Percentiles rank a stretch among this genome's conserved stretches.
Evolutionary conservation across 345 rosid genomes (phyloP).

Genomic region (Odontarrhena argentea): DNA sequence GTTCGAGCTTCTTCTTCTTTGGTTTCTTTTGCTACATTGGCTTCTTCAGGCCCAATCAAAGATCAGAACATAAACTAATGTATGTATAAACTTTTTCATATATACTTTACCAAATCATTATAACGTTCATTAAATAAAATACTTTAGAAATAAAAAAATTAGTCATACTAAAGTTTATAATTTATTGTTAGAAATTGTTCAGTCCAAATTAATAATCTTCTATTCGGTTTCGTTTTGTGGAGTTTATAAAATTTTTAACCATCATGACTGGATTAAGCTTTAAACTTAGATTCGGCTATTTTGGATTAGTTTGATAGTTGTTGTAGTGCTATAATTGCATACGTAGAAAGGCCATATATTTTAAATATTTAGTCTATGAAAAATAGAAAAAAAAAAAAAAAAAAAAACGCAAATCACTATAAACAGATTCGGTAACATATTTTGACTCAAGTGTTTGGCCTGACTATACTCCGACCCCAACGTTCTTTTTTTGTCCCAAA

Average conservation of each 20-base stretch:
- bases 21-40: too few relatives aligned
- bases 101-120: too few relatives aligned
- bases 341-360: not conserved
- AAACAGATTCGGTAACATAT: conserved; percentile 1
- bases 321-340: conserved; percentile 15
- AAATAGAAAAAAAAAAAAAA: too few relatives aligned
- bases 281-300: too few relatives aligned
- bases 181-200: conserved; percentile 5
- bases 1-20: too few relatives aligned
- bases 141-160: not conserved
- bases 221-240: not conserved
- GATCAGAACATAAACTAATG: too few relatives aligned
- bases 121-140: too few relatives aligned
- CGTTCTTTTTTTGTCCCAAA: not conserved
- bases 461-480: not conserved
- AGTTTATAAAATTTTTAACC: too few relatives aligned
- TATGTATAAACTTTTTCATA: too few relatives aligned
- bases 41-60: too few relatives aligned
- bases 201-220: not conserved
- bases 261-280: not conserved
- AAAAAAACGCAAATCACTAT: not conserved
- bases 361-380: not conserved
- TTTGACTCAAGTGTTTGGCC: conserved; percentile 6
- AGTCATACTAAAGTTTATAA: not conserved
- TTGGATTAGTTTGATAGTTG: not conserved